These are phyloP conservation scores for Cryptosporidium bovis DNA, from an alignment of 169 alveolate species.

Conservation along the genomic window DNA sequence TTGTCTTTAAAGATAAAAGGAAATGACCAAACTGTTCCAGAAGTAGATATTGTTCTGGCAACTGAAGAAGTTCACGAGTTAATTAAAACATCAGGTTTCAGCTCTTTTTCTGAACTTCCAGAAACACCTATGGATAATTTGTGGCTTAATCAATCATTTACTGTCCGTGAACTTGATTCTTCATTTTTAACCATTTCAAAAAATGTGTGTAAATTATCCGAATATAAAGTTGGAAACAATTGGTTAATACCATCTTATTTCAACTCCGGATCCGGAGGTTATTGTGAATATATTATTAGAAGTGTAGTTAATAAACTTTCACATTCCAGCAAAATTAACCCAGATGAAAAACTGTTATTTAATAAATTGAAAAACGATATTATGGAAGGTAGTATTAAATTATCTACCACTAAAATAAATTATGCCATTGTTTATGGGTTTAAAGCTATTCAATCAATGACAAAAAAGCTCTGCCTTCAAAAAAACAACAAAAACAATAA, in stretches of 20 bases:
- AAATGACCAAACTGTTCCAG: slow-evolving; percentile 34
- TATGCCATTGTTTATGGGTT: slow-evolving; percentile 56
- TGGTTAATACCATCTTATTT: slow-evolving; percentile 71
- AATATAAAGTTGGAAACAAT: neutral
- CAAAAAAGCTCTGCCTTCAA: slow-evolving; percentile 78
- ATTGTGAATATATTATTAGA: slow-evolving; percentile 82
- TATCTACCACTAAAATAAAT: neutral
- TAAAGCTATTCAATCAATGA: slow-evolving; percentile 77
- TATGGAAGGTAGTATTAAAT: slow-evolving; percentile 15
- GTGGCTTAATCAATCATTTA: slow-evolving; percentile 56
- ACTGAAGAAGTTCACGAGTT: slow-evolving; percentile 37
- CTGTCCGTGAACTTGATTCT: neutral
- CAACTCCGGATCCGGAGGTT: slow-evolving; percentile 83
- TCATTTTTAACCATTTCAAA: neutral
- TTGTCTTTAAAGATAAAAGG: slow-evolving; percentile 2
- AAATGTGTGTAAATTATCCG: neutral
- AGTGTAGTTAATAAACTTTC: slow-evolving; percentile 68
- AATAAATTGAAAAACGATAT: neutral
- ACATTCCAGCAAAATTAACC: neutral
- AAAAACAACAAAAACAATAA: slow-evolving; percentile 13
- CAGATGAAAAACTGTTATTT: slow-evolving; percentile 1
- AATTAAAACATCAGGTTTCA: slow-evolving; percentile 28
- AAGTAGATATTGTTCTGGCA: slow-evolving; percentile 70
- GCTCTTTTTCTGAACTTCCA: slow-evolving; percentile 44
- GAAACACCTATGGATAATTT: slow-evolving; percentile 45